A percentile compares a stretch with the other conserved stretches of the same genome.
Conservation (phyloP, 2,329 filamentous ascomycete genomes). For the Cladosporium sp. region DNA sequence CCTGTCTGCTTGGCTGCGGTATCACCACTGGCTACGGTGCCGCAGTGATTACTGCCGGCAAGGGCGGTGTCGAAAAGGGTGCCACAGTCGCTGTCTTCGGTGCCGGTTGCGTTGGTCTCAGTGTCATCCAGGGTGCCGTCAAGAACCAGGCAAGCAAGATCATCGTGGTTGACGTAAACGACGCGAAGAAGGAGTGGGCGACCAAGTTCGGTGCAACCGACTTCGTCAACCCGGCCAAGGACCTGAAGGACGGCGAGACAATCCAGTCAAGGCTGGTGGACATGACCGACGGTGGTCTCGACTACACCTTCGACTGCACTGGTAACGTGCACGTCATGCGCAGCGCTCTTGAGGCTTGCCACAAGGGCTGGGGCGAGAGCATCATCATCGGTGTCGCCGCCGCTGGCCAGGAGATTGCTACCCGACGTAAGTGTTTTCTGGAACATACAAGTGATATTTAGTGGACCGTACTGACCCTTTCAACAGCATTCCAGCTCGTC, state of each 20-base stretch:
- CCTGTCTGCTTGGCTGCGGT: slow-evolving; percentile 92
- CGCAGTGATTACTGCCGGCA: slow-evolving; percentile 82
- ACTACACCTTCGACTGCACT: slow-evolving; percentile 99
- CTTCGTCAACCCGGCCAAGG: slow-evolving; percentile 87
- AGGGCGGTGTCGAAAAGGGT: slow-evolving; percentile 68
- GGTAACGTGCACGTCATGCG: slow-evolving; percentile 96
- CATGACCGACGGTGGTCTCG: slow-evolving; percentile 95
- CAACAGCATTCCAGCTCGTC: slow-evolving; percentile 92
- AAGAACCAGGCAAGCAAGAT: slow-evolving; percentile 75
- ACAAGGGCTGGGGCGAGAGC: slow-evolving; percentile 98
- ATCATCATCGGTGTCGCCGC: slow-evolving; percentile 97
- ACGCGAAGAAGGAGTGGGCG: slow-evolving; percentile 84
- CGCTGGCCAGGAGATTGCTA: slow-evolving; percentile 91
- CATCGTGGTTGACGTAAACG: slow-evolving; percentile 78
- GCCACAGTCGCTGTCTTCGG: slow-evolving; percentile 90
- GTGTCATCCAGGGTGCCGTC: slow-evolving; percentile 89
- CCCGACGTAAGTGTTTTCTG: slow-evolving; percentile 67
- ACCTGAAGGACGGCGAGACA: slow-evolving; percentile 58
- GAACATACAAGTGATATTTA: not conserved
- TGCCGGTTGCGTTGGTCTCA: slow-evolving; percentile 91
- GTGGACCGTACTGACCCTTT: slow-evolving; percentile 14
- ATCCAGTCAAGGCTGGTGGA: slow-evolving; percentile 92
- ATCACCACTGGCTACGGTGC: slow-evolving; percentile 99
- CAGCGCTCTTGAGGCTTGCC: slow-evolving; percentile 90
- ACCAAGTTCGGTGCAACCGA: slow-evolving; percentile 94